Base-by-base conservation (phyloP, 768 basidiomycete genomes). In the Boletus sp. region DNA sequence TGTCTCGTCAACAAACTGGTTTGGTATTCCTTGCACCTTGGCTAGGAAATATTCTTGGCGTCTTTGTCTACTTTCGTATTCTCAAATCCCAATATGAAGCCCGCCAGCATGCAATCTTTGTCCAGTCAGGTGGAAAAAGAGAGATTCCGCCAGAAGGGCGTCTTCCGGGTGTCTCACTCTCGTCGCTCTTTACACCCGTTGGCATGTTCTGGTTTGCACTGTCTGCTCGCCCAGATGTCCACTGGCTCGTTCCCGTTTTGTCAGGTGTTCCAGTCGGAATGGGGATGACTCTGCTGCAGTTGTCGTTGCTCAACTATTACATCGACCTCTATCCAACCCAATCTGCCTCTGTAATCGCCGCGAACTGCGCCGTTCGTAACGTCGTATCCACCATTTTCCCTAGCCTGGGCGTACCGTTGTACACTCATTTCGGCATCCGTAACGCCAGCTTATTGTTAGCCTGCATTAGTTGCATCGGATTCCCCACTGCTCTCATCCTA, bases 121-220 rank as follows among this genome's bases (percentile, higher is more conserved):
- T 60, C 15, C 55, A 61, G 29, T 69, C 60, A 2, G 46, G 51
- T 15, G 64, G 62, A 1, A 64, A 61, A 50, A 50, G 46, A 39
- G 57, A 60, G 10, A 63, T 69, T 18, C 37, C 55, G 0, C 65
- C 63, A 18, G 67, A 69, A 46, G 59, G 49, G 15, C 67, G 54
- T 28, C 60, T 67, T 24, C 65, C 61, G 1, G 67, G 67, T 15
- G 46, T 67, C 36, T 52, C 55, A 4, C 35, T 69, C 6, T 39
- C 67, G 2, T 69, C 61, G 0, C 24, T 69, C 33, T 60, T 67
- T 39, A 63, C 58, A 4, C 63, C 60, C 7, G 10, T 67, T 40
- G 66, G 67, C 52, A 61, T 69, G 65, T 65, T 69, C 45, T 67
- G 67, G 67, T 66, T 66, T n/a, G 54, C 67, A 10, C 39, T 68